Conservation (phyloP, 148 eudicot genomes). For the Nepenthes gracilis region DNA sequence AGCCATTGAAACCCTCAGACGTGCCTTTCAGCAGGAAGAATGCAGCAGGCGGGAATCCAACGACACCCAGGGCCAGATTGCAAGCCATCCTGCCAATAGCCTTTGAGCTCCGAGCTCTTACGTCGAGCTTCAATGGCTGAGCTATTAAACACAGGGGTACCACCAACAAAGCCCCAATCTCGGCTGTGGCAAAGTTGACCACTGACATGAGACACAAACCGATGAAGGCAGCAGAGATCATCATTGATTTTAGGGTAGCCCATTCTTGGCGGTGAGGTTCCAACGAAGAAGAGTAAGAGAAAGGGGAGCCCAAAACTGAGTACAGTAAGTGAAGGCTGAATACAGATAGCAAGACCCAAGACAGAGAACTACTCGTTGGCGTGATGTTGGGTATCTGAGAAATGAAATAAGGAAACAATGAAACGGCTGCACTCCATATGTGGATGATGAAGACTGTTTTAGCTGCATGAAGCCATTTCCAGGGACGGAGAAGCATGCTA, state of each 20-base stretch:
- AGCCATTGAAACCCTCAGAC: constrained; percentile 27
- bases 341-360: constrained; percentile 51
- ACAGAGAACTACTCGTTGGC: constrained; percentile 31
- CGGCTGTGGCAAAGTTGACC: constrained; percentile 88
- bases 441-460: constrained; percentile 62
- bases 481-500: constrained; percentile 24
- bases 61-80: constrained; percentile 34
- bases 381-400: constrained; percentile 37
- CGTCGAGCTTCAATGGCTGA: constrained; percentile 41
- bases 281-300: constrained; percentile 13
- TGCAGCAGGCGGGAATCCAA: constrained; percentile 55
- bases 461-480: constrained; percentile 85
- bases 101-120: constrained; percentile 20
- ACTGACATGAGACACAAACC: constrained; percentile 90
- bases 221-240: constrained; percentile 55
- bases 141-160: constrained; percentile 82
- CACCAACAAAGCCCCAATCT: constrained; percentile 70
- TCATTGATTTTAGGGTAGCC: constrained; percentile 70
- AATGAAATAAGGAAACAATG: constrained; percentile 61
- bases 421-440: constrained; percentile 60
- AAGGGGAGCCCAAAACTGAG: constrained; percentile 35
- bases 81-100: constrained; percentile 26
- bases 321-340: constrained; percentile 37
- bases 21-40: constrained; percentile 46
- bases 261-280: constrained; percentile 34